Conservation (phyloP, 345 rosid species). For the Rhodamnia argentea region DNA sequence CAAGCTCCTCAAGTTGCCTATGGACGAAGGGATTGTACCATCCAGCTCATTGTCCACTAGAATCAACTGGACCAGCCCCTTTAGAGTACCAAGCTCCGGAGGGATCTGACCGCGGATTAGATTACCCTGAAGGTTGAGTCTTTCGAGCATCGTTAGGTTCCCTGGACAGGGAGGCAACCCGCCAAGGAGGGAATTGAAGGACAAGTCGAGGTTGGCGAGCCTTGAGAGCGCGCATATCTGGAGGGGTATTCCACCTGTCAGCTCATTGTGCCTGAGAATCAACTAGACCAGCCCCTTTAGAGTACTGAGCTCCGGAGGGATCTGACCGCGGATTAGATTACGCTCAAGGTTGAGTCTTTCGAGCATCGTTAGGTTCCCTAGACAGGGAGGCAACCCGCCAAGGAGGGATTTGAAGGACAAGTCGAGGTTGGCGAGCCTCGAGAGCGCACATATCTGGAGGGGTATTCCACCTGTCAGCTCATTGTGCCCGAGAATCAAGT, state of each 20-base stretch:
- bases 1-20: background rate
- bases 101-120: background rate
- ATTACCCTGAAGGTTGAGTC: rapidly evolving
- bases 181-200: rapidly evolving
- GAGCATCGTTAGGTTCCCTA: background rate
- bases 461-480: no score
- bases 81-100: background rate
- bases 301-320: background rate
- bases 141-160: background rate
- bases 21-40: background rate
- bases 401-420: rapidly evolving
- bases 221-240: background rate
- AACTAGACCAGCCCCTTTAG: background rate
- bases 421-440: background rate
- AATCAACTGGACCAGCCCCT: background rate
- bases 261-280: no score
- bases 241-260: no score
- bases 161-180: background rate
- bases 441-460: no score
- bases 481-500: no score
- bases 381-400: background rate
- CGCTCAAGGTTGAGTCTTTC: rapidly evolving
- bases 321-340: background rate
- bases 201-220: background rate
- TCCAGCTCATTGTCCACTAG: rapidly evolving